These are phyloP conservation scores for Verruconis gallopava DNA, from an alignment of 2,329 filamentous ascomycete species.

Conservation along the genomic window DNA sequence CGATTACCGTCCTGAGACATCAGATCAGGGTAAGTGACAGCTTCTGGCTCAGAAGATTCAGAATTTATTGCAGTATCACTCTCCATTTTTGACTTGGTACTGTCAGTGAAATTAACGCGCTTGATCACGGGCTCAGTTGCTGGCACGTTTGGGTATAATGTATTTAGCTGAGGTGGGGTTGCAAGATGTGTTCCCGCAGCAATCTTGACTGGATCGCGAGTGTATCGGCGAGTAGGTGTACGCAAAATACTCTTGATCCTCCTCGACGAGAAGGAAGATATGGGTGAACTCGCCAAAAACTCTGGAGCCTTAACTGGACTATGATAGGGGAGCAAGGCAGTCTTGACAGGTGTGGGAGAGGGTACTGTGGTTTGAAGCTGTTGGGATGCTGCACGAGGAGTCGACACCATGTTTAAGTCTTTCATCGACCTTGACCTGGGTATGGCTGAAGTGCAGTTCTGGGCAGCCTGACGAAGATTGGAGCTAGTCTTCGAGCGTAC, in stretches of 20 bases:
- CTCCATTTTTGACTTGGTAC: constrained; percentile 39
- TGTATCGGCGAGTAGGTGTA: constrained; percentile 45
- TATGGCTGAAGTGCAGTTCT: constrained; percentile 26
- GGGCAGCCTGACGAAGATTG: constrained; percentile 23
- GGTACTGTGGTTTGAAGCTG: neutral
- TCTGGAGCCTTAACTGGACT: constrained; percentile 4
- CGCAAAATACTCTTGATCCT: constrained; percentile 52
- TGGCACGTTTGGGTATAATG: constrained; percentile 26
- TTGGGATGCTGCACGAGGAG: constrained; percentile 1
- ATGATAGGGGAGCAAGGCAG: neutral
- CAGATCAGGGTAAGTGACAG: constrained; percentile 26
- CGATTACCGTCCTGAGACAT: constrained; percentile 14
- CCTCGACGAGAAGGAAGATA: constrained; percentile 11
- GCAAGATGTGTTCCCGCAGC: constrained; percentile 46
- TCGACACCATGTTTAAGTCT: constrained; percentile 15
- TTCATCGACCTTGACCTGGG: constrained; percentile 34
- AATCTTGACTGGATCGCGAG: constrained; percentile 44
- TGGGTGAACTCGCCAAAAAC: neutral
- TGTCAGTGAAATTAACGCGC: constrained; percentile 68
- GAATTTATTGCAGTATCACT: constrained; percentile 19
- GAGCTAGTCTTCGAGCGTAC: constrained; percentile 31
- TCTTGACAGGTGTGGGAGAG: constrained; percentile 5
- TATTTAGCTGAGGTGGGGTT: constrained; percentile 21
- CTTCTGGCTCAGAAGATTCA: constrained; percentile 16
- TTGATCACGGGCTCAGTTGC: constrained; percentile 64